Percentiles rank a stretch among this genome's conserved stretches.
Evolutionary conservation across 345 rosid genomes (phyloP).

Genomic region (Eutrema yunnanense): DNA sequence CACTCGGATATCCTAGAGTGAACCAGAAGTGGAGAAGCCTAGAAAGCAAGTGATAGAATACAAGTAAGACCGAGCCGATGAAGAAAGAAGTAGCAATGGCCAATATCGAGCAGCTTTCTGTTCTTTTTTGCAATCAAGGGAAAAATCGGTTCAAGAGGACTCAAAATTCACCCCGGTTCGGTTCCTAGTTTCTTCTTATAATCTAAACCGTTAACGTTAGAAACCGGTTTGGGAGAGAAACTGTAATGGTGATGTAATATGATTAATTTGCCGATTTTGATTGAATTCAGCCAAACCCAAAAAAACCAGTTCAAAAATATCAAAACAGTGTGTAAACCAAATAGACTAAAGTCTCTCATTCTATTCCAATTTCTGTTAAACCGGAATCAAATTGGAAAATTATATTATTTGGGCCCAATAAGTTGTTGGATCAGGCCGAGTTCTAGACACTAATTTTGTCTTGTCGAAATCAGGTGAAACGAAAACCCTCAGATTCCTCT

Average conservation of each 20-base stretch:
- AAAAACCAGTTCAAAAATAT: neutral
- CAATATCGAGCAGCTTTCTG: neutral
- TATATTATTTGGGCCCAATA: neutral
- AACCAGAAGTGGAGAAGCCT: neutral
- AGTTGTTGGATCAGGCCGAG: constrained; percentile 8
- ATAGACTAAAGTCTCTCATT: neutral
- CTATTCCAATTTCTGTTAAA: neutral
- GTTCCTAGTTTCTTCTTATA: neutral
- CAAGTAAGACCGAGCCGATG: neutral
- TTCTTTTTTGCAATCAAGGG: neutral
- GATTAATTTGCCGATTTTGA: neutral
- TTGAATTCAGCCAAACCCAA: neutral
- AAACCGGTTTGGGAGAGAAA: neutral
- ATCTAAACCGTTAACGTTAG: neutral
- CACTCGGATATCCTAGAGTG: neutral
- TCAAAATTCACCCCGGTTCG: neutral
- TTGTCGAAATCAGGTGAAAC: constrained; percentile 15
- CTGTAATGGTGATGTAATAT: neutral
- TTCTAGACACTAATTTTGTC: neutral
- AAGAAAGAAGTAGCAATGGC: neutral
- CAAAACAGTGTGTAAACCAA: neutral
- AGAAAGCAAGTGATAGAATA: neutral
- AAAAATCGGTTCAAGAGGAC: neutral
- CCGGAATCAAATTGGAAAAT: neutral
- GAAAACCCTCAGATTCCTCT: constrained; percentile 28